Base-by-base conservation (phyloP, 768 basidiomycete genomes). In the Sporobolomyces pararoseus region DNA sequence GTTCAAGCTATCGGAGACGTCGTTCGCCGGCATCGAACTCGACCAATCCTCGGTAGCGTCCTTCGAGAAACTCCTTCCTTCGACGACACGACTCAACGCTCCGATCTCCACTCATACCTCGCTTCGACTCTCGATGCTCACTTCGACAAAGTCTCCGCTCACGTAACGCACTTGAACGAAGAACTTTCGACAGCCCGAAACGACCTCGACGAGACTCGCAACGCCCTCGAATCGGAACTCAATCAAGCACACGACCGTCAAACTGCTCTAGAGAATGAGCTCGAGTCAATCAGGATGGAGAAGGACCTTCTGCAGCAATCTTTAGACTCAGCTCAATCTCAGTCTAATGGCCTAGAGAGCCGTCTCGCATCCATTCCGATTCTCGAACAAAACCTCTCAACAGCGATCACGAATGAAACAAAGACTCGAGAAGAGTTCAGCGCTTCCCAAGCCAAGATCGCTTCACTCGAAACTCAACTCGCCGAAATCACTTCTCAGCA, bases 221-320 rank as follows among this genome's bases (percentile, higher is more conserved):
- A 32, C 16, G 27, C 25, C 46, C 49, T 59, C 44, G 68, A 71
- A 10, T 51, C 65, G 50, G 55, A 67, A 27, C 39, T 46, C 31
- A 46, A 51, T 1, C 59, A 69, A 27, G 61, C 61, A 17, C 31
- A 63, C 19, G 66, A 67, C 7, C 58, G 50, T 2, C 29, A 52
- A 7, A 16, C 34, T 7, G 39, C 35, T 6, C 35, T 86, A 50
- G 79, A 79, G 59, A 42, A 32, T 17, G 47, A 63, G 4, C 46
- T 68, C 37, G 67, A 57, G 23, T 32, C 54, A 37, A 76, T 80
- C 14, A 78, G 81, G 46, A 70, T 50, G 12, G 59, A 61, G 59
- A 61, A 61, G 32, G 59, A 61, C 31, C 59, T 61, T 25, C 16
- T 61, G 17, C 59, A 49, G 50, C 29, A 61, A 49, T 49, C 59